Evolutionary conservation across 257 asterid genomes (phyloP).

Genomic region (Jacaranda copaia): DNA sequence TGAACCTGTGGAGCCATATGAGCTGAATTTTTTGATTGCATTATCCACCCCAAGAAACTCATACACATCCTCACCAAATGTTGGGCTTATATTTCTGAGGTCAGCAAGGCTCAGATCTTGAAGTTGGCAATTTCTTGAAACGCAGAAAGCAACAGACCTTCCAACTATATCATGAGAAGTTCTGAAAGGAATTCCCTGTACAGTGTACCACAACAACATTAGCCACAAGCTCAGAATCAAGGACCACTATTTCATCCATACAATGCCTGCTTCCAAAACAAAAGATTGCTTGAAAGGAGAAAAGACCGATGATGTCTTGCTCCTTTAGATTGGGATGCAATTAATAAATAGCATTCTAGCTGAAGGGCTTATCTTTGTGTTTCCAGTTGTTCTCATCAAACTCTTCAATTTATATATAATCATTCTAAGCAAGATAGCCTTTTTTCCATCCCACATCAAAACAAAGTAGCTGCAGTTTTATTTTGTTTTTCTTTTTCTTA

Average conservation of each 20-base stretch:
- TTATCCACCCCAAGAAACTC: conserved; percentile 89
- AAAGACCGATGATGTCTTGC: background rate
- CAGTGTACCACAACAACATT: conserved; percentile 16
- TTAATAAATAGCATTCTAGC: background rate
- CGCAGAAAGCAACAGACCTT: conserved; percentile 83
- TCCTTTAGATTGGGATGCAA: background rate
- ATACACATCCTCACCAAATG: conserved; percentile 79
- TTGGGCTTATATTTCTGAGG: conserved; percentile 61
- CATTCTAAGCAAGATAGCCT: background rate
- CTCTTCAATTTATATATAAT: background rate
- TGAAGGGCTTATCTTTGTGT: background rate
- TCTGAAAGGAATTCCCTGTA: conserved; percentile 92
- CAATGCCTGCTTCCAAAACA: background rate
- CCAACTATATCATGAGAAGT: conserved; percentile 96
- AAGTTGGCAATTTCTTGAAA: conserved; percentile 68
- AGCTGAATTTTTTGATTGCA: conserved; percentile 79
- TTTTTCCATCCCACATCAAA: background rate
- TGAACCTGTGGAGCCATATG: conserved; percentile 97
- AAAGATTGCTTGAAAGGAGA: background rate
- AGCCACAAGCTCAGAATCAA: background rate
- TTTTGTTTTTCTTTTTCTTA: background rate
- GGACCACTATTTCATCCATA: background rate
- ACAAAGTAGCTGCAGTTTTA: background rate
- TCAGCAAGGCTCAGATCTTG: conserved; percentile 71
- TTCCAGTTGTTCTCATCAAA: background rate